Evolutionary conservation across 352 stramenopile genomes (phyloP), one percentile per base, ranked within the genome.

Genomic region (Globisporangium spiculum): DNA sequence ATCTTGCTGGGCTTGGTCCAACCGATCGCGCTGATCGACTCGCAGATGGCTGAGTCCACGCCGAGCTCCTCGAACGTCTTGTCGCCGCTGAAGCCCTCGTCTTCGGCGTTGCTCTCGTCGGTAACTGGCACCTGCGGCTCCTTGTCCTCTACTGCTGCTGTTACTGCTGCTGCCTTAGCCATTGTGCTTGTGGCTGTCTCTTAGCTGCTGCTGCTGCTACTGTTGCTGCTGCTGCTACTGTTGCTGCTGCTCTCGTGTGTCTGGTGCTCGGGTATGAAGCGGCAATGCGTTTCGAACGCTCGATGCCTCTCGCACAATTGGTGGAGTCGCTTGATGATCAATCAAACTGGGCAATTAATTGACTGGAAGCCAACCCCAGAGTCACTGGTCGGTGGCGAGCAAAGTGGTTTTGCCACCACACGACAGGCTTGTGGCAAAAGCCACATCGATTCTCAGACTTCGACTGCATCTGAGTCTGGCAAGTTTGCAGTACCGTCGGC

Each of bases 1-100:
- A 99, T 99, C 52, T 93, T 90, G 60, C 96, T 99, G 32, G 97
- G 96, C 65, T 80, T 83, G 14, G 77, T 84, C 97, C 97, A 99
- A 48, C 96, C 94, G 0, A 99, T 78, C 18, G 82, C 88, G n/a
- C 76, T 67, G 63, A 97, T 98, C 22, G 97, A 91, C 69, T 98
- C 83, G 73, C 91, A 96, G 36, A 99, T 88, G 26, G 93, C 75
- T 20, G 88, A 70, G 70, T 97, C 86, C 18, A 99, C 86, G 53
- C 96, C 94, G 7, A 99, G 81, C 22, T 92, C 89, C 56, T 78
- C 72, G 74, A 99, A 99, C 7, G 82, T 95, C 71, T 75, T 80
- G 69, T 84, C 78, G 59, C 83, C 84, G 68, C 76, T 86, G 64
- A 92, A 91, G 68, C 81, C 82, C 44, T 81, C 76, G 52, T 83